phyloP scores from a whole-genome alignment of 345 rosid species.

The Kernera saxatilis region DNA sequence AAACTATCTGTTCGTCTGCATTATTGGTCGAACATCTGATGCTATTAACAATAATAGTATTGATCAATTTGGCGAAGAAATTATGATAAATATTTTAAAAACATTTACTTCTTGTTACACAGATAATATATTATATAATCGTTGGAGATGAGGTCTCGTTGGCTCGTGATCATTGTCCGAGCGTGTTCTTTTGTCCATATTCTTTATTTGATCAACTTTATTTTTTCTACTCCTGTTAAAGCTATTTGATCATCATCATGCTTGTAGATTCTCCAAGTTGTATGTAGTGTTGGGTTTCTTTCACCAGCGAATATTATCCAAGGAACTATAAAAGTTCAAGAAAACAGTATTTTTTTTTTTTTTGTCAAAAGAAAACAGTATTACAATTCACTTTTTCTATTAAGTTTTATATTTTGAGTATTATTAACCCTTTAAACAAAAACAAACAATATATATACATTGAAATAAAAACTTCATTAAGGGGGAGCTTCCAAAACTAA shows the following conservation, averaged over 20 bases:
- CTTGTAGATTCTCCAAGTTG: slow-evolving; percentile 36
- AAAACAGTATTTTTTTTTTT: slow-evolving; percentile 4
- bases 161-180: slow-evolving; percentile 34
- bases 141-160: slow-evolving; percentile 23
- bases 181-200: slow-evolving; percentile 32
- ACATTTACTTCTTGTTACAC: not conserved
- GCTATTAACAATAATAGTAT: not conserved
- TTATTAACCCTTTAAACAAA: not conserved
- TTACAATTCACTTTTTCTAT: not conserved
- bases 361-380: slow-evolving; percentile 2
- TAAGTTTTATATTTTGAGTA: not conserved
- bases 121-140: slow-evolving; percentile 23
- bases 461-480: not conserved
- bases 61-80: not conserved
- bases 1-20: not conserved
- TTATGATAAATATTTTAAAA: not conserved
- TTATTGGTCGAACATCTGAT: not conserved
- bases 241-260: slow-evolving; percentile 30
- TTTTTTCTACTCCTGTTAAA: slow-evolving; percentile 28
- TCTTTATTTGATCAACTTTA: slow-evolving; percentile 33
- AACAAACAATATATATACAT: not conserved
- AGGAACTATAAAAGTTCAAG: not conserved
- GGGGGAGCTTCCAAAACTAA: not conserved
- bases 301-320: slow-evolving; percentile 33
- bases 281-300: slow-evolving; percentile 31